A percentile compares a stretch with the other conserved stretches of the same genome.
These are phyloP conservation scores for Apophysomyces elegans DNA, from an alignment of 371 early-diverging fungal genomes.

Conservation along the genomic window DNA sequence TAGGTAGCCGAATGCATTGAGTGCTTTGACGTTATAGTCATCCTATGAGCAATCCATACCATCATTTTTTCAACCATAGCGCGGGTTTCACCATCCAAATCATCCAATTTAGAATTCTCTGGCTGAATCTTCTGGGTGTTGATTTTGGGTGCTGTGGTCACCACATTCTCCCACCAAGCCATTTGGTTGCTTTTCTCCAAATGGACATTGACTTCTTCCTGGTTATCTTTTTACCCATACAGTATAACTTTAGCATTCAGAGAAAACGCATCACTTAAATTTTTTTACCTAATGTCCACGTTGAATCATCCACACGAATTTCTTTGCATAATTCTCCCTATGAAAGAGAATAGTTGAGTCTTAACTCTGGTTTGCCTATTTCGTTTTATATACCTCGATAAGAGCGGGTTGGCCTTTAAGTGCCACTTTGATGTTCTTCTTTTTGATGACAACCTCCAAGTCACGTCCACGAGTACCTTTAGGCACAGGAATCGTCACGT, in stretches of 20 bases:
- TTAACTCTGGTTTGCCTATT: background rate
- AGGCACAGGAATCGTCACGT: conserved; percentile 76
- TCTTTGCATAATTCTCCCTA: conserved; percentile 77
- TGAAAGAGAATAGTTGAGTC: background rate
- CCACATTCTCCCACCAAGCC: conserved; percentile 94
- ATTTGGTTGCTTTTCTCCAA: conserved; percentile 83
- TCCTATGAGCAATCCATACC: conserved; percentile 36
- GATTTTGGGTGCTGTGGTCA: conserved; percentile 80
- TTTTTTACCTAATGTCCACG: conserved; percentile 78
- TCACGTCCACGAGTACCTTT: conserved; percentile 77
- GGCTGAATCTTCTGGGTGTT: conserved; percentile 91
- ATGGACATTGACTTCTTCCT: conserved; percentile 75
- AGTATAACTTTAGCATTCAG: too few relatives aligned
- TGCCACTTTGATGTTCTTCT: conserved; percentile 69
- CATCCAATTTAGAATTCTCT: conserved; percentile 87
- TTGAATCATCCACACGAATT: conserved; percentile 81
- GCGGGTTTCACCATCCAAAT: conserved; percentile 91
- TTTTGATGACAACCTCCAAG: conserved; percentile 70
- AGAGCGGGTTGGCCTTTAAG: conserved; percentile 80
- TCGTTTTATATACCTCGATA: conserved; percentile 59
- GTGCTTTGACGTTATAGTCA: background rate
- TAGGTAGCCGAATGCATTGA: conserved; percentile 20
- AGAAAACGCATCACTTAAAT: background rate
- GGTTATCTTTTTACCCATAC: conserved; percentile 45
- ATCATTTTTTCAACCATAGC: conserved; percentile 89